phyloP scores from a whole-genome alignment of 2,329 filamentous ascomycete species.

The Sporothrix pallida region DNA sequence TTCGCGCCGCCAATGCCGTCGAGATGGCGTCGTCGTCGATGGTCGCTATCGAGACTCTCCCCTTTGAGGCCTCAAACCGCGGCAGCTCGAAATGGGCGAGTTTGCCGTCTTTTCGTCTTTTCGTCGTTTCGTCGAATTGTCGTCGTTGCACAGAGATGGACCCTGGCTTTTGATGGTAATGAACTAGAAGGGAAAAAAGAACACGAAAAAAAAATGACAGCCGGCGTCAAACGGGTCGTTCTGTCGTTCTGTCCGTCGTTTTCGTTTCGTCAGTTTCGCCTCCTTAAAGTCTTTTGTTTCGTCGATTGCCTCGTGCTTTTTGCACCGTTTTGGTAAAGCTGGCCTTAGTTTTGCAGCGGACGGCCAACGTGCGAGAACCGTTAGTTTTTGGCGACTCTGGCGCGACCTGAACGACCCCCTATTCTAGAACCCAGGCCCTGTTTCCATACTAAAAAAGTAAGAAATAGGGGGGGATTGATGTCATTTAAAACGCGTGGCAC shows the following conservation, averaged over 20 bases:
- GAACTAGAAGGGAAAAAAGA: not conserved
- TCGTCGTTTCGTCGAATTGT: not conserved
- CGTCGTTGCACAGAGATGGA: not conserved
- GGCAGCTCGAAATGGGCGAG: not conserved
- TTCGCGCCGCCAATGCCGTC: not conserved
- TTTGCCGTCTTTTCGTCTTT: not conserved
- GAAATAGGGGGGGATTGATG: slow-evolving; percentile 10
- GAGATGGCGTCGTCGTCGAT: not conserved
- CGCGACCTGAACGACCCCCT: not conserved
- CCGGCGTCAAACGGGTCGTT: slow-evolving; percentile 4
- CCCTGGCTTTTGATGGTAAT: not conserved
- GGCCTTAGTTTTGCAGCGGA: slow-evolving; percentile 8
- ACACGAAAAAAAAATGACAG: not conserved
- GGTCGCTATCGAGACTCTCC: not conserved
- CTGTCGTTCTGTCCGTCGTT: not conserved
- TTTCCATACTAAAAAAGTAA: not conserved
- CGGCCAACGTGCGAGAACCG: not conserved
- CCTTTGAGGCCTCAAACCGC: not conserved
- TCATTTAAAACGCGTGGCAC: slow-evolving; percentile 21
- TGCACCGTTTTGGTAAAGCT: slow-evolving; percentile 17
- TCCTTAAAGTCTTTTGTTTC: not conserved
- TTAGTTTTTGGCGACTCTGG: not conserved
- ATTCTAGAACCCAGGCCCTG: not conserved
- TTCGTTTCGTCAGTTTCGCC: no score
- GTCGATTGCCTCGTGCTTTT: slow-evolving; percentile 13